phyloP scores from a whole-genome alignment of 208 protist species.

The Leptomonas pyrrhocoris region DNA sequence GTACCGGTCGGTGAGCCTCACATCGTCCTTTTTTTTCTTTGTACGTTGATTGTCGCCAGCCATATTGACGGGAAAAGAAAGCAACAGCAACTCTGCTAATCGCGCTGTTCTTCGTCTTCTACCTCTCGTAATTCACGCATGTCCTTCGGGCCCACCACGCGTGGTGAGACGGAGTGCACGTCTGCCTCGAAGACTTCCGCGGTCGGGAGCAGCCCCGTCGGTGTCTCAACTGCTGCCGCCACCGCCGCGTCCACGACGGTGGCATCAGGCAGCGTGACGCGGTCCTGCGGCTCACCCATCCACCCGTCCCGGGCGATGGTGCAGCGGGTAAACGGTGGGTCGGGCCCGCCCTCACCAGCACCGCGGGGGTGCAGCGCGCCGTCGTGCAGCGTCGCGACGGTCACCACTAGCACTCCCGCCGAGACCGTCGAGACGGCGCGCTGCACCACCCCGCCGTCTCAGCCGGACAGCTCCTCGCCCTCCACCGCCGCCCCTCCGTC shows the following conservation, averaged over 20 bases:
- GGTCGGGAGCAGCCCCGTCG: conserved; percentile 11
- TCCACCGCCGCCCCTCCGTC: too few relatives aligned
- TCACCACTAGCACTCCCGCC: too few relatives aligned
- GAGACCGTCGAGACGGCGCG: too few relatives aligned
- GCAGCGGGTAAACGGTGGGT: conserved; percentile 21
- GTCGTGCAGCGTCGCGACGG: background rate
- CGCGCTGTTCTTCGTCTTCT: conserved; percentile 2
- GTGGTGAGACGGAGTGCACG: conserved; percentile 30
- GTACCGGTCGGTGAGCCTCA: too few relatives aligned
- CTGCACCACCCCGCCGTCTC: background rate
- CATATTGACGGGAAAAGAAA: background rate
- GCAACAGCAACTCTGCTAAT: too few relatives aligned
- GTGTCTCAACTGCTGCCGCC: conserved; percentile 1
- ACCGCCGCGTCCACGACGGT: conserved; percentile 6
- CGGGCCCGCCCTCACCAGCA: conserved; percentile 6
- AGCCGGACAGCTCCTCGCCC: too few relatives aligned
- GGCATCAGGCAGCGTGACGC: background rate
- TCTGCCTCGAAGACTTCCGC: conserved; percentile 17
- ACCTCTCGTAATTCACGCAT: conserved; percentile 6
- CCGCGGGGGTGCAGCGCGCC: conserved; percentile 22
- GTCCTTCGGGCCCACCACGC: conserved; percentile 23
- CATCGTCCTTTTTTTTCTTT: too few relatives aligned
- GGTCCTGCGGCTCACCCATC: conserved; percentile 16
- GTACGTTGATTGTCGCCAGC: too few relatives aligned
- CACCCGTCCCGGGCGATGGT: conserved; percentile 20